Conservation (phyloP, 208 protist genomes). For the Histomonas meleagridis region DNA sequence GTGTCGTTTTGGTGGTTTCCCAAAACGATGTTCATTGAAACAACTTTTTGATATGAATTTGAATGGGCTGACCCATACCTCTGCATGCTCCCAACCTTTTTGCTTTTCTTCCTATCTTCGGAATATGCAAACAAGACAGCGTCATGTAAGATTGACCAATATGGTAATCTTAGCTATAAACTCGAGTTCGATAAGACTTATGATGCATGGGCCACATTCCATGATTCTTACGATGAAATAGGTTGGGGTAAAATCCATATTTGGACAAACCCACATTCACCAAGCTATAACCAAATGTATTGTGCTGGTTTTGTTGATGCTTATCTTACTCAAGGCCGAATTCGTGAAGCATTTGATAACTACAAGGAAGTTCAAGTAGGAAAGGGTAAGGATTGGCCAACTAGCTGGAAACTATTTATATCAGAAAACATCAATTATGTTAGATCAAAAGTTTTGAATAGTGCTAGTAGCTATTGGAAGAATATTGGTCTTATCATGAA, state of each 20-base stretch:
- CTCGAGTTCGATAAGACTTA: background rate
- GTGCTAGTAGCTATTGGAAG: background rate
- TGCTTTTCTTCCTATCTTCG: too few species aligned
- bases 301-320: background rate
- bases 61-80: too few species aligned
- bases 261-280: background rate
- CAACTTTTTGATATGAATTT: too few species aligned
- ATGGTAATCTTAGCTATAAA: too few species aligned
- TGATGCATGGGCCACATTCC: background rate
- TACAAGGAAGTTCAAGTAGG: background rate
- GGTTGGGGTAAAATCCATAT: conserved; percentile 19
- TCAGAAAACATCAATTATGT: background rate
- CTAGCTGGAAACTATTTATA: background rate
- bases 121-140: too few species aligned
- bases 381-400: background rate
- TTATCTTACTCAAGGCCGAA: background rate
- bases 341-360: background rate
- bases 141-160: too few species aligned
- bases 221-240: background rate
- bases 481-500: background rate
- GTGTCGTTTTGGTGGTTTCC: too few species aligned
- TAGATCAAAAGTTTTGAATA: background rate
- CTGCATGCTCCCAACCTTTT: too few species aligned
- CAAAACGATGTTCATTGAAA: too few species aligned
- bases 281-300: background rate